Conservation (phyloP, 441 rosid species). For the Geranium incanum region DNA sequence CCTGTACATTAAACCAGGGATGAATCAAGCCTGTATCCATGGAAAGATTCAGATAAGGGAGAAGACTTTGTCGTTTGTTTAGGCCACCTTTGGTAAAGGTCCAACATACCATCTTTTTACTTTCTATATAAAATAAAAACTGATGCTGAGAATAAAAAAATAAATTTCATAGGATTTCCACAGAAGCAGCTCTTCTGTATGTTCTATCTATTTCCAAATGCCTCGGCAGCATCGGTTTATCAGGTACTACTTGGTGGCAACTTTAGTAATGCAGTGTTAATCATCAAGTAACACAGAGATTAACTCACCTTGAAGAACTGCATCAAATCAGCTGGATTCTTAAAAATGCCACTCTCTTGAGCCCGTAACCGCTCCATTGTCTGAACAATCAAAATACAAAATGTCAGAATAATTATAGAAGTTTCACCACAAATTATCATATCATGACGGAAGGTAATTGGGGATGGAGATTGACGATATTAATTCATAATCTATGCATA, state of each 20-base stretch:
- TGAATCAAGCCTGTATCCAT: too few species aligned
- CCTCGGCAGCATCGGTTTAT: neutral
- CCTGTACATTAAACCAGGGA: too few species aligned
- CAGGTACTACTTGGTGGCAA: neutral
- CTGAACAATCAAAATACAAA: conserved; percentile 35
- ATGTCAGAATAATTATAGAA: neutral
- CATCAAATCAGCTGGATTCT: conserved; percentile 84
- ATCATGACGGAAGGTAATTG: neutral
- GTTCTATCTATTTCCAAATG: neutral
- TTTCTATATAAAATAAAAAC: neutral
- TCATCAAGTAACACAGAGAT: conserved; percentile 14
- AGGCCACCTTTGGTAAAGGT: neutral
- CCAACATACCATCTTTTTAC: neutral
- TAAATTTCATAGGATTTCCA: too few species aligned
- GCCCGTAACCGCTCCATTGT: conserved; percentile 93
- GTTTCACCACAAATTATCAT: neutral
- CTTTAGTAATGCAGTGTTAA: conserved; percentile 3
- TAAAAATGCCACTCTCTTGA: conserved; percentile 74
- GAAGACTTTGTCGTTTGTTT: neutral
- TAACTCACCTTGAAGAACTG: conserved; percentile 82
- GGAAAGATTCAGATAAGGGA: too few species aligned
- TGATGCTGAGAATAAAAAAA: too few species aligned
- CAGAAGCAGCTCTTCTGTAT: too few species aligned
- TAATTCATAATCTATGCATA: neutral
- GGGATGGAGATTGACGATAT: neutral